A percentile compares a stretch with the other conserved stretches of the same genome.
phyloP scores from a whole-genome alignment of 352 stramenopile genomes.

The Phytophthora megakarya region DNA sequence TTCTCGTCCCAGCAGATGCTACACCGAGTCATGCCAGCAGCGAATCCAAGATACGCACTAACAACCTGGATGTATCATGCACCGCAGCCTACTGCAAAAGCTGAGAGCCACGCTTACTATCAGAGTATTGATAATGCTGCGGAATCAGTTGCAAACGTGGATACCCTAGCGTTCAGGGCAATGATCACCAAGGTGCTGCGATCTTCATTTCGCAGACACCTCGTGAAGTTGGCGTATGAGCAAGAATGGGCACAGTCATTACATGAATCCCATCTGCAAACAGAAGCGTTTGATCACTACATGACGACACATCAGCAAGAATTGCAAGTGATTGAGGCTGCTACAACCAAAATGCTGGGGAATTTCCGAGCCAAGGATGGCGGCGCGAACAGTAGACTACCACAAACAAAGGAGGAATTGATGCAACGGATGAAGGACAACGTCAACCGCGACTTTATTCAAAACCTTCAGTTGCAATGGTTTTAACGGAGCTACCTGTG shows the following conservation, averaged over 20 bases:
- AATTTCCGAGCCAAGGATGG: slow-evolving; percentile 60
- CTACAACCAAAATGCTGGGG: slow-evolving; percentile 59
- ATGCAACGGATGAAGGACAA: slow-evolving; percentile 29
- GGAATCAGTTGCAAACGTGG: neutral
- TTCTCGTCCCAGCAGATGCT: slow-evolving; percentile 85
- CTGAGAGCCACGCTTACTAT: slow-evolving; percentile 37
- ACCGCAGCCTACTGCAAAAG: slow-evolving; percentile 11
- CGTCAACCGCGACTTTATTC: slow-evolving; percentile 24
- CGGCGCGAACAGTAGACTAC: slow-evolving; percentile 34
- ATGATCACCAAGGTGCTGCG: slow-evolving; percentile 63
- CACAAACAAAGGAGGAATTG: slow-evolving; percentile 36
- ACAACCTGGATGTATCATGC: slow-evolving; percentile 76
- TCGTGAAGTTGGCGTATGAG: slow-evolving; percentile 60
- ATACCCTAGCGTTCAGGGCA: slow-evolving; percentile 10
- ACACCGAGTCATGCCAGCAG: slow-evolving; percentile 67
- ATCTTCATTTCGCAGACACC: slow-evolving; percentile 66
- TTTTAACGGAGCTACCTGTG: slow-evolving; percentile 39
- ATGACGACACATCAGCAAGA: slow-evolving; percentile 67
- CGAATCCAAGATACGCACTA: slow-evolving; percentile 56
- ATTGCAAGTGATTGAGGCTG: slow-evolving; percentile 49
- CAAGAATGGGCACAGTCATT: slow-evolving; percentile 67
- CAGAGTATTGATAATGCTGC: neutral
- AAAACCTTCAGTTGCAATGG: slow-evolving; percentile 46
- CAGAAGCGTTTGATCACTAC: slow-evolving; percentile 59
- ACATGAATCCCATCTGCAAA: slow-evolving; percentile 58